These are phyloP conservation scores for Fusarium avenaceum DNA, from an alignment of 2,329 filamentous ascomycete species.

Conservation along the genomic window DNA sequence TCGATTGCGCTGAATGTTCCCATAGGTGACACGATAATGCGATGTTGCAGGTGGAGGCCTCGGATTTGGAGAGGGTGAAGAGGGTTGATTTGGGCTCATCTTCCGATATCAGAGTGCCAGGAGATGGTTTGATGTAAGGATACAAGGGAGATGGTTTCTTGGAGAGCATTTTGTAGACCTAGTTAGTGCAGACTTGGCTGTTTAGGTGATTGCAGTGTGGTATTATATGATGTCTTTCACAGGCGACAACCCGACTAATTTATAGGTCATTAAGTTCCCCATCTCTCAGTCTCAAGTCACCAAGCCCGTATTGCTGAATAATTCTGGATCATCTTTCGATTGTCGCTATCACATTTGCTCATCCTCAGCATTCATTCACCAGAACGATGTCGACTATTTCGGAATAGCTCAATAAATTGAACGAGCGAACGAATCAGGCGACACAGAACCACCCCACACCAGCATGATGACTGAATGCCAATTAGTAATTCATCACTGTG, in stretches of 20 bases:
- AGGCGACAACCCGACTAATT: neutral
- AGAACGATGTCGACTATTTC: neutral
- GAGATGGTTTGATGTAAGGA: fast-evolving
- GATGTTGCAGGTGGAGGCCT: neutral
- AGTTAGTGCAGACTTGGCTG: too few relatives aligned
- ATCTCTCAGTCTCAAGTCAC: fast-evolving
- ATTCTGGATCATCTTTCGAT: neutral
- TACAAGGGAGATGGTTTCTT: neutral
- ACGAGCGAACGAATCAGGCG: neutral
- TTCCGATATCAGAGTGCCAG: fast-evolving
- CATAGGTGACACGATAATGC: constrained; percentile 5
- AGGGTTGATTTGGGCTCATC: neutral
- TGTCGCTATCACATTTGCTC: too few relatives aligned
- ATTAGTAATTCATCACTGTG: constrained; percentile 2
- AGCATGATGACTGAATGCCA: fast-evolving
- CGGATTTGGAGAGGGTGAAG: constrained; percentile 1
- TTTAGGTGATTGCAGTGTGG: neutral
- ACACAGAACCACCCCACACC: fast-evolving
- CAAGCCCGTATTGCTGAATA: neutral
- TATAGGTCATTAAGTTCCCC: neutral
- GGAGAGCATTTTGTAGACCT: neutral
- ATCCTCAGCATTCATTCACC: neutral
- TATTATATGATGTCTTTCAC: fast-evolving
- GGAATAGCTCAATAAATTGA: neutral
- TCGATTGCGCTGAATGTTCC: constrained; percentile 1